phyloP scores from a whole-genome alignment of 768 basidiomycete genomes.

The Lactarius hatsudake region DNA sequence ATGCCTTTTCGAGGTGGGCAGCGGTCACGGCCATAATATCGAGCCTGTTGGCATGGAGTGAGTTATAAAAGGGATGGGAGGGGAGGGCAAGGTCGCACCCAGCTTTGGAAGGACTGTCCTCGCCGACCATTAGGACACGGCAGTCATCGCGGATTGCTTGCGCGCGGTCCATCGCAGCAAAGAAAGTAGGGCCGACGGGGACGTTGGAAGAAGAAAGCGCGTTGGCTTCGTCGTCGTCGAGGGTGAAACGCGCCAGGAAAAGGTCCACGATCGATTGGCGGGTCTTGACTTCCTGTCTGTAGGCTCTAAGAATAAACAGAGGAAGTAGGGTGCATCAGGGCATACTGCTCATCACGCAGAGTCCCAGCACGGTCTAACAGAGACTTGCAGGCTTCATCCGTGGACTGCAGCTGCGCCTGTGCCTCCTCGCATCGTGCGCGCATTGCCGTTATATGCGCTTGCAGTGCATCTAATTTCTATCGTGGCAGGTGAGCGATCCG shows the following conservation, averaged over 20 bases:
- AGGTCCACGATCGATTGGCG: slow-evolving; percentile 70
- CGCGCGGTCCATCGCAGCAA: slow-evolving; percentile 83
- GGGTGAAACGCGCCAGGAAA: slow-evolving; percentile 85
- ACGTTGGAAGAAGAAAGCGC: slow-evolving; percentile 78
- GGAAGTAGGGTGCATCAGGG: background rate
- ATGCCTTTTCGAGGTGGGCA: slow-evolving; percentile 81
- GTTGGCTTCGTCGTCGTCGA: slow-evolving; percentile 67
- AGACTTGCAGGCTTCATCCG: slow-evolving; percentile 72
- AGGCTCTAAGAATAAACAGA: slow-evolving; percentile 12
- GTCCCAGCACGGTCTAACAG: slow-evolving; percentile 82
- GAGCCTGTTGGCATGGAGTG: slow-evolving; percentile 44
- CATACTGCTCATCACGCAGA: slow-evolving; percentile 69
- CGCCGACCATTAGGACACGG: slow-evolving; percentile 80
- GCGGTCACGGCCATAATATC: slow-evolving; percentile 88
- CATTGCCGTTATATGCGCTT: slow-evolving; percentile 79
- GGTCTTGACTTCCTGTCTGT: slow-evolving; percentile 66
- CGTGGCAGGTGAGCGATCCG: background rate
- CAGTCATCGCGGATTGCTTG: slow-evolving; percentile 83
- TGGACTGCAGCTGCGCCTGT: slow-evolving; percentile 68
- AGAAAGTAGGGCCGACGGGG: slow-evolving; percentile 70
- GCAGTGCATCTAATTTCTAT: slow-evolving; percentile 82
- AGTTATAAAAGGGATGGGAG: background rate
- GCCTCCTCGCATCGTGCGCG: slow-evolving; percentile 78
- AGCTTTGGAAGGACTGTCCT: slow-evolving; percentile 72
- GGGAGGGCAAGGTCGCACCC: slow-evolving; percentile 46